phyloP scores from a whole-genome alignment of 1,284 basidiomycete species.

The Tylopilus sp. region DNA sequence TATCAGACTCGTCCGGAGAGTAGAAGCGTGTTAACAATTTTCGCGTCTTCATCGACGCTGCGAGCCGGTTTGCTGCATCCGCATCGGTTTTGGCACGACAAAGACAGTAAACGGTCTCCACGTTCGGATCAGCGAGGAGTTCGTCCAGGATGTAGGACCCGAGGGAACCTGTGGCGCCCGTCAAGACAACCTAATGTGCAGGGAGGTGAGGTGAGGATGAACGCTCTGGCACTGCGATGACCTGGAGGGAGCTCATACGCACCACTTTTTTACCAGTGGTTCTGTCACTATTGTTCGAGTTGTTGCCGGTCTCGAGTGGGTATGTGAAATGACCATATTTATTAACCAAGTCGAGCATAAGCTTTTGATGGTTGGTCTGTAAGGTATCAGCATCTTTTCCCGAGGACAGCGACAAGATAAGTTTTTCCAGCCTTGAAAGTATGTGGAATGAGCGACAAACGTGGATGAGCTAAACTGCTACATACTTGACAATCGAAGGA shows the following conservation, averaged over 20 bases:
- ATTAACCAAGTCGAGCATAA: slow-evolving; percentile 38
- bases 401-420: slow-evolving; percentile 25
- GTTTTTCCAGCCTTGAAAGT: slow-evolving; percentile 30
- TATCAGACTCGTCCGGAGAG: slow-evolving; percentile 2
- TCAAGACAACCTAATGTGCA: slow-evolving; percentile 53
- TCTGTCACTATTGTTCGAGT: background rate
- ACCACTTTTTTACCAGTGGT: slow-evolving; percentile 27
- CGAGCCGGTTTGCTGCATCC: slow-evolving; percentile 50
- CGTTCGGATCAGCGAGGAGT: slow-evolving; percentile 49
- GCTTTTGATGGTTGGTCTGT: slow-evolving; percentile 21
- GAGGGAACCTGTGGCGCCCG: slow-evolving; percentile 71
- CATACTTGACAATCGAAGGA: slow-evolving; percentile 38
- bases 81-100: slow-evolving; percentile 58
- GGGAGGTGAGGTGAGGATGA: background rate
- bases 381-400: slow-evolving; percentile 17
- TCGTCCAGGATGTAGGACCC: slow-evolving; percentile 68
- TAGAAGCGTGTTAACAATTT: slow-evolving; percentile 33
- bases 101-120: slow-evolving; percentile 62
- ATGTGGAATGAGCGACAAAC: slow-evolving; percentile 1
- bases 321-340: slow-evolving; percentile 36
- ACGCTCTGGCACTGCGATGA: background rate
- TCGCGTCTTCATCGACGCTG: slow-evolving; percentile 46
- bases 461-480: background rate
- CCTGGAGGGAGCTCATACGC: slow-evolving; percentile 1
- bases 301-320: background rate